Evolutionary conservation across 805 yeast genomes (phyloP).

Genomic region (Pichia phayaonensis): DNA sequence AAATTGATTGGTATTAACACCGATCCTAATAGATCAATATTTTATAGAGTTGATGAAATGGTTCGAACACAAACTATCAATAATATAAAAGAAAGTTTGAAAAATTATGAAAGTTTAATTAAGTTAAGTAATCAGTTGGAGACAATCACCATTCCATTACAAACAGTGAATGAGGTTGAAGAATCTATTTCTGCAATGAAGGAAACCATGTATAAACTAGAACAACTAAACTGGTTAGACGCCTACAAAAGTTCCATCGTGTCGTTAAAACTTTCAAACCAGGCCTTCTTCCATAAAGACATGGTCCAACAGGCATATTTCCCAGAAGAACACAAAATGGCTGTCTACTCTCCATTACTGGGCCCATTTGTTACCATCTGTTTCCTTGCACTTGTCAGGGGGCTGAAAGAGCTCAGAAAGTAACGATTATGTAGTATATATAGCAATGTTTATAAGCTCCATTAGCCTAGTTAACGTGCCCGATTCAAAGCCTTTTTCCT

Average conservation of each 20-base stretch:
- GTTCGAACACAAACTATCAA: conserved; percentile 50
- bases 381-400: conserved; percentile 41
- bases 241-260: conserved; percentile 36
- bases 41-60: conserved; percentile 57
- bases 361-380: conserved; percentile 78
- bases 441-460: too few species aligned
- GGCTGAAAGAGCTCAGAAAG: conserved; percentile 30
- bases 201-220: conserved; percentile 29
- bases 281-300: conserved; percentile 86
- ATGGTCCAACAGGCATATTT: conserved; percentile 94
- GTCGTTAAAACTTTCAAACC: conserved; percentile 56
- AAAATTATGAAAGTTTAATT: conserved; percentile 65
- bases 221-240: conserved; percentile 25
- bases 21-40: conserved; percentile 45
- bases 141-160: conserved; percentile 76
- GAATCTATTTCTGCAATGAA: conserved; percentile 35
- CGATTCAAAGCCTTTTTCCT: too few species aligned
- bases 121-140: conserved; percentile 62
- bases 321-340: conserved; percentile 93
- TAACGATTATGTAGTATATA: neutral
- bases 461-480: too few species aligned
- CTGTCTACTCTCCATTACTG: conserved; percentile 82
- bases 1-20: conserved; percentile 63
- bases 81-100: conserved; percentile 54
- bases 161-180: conserved; percentile 53